These are phyloP conservation scores for Arachnomyces sp. DNA, from an alignment of 2,329 filamentous ascomycete species.

Conservation along the genomic window DNA sequence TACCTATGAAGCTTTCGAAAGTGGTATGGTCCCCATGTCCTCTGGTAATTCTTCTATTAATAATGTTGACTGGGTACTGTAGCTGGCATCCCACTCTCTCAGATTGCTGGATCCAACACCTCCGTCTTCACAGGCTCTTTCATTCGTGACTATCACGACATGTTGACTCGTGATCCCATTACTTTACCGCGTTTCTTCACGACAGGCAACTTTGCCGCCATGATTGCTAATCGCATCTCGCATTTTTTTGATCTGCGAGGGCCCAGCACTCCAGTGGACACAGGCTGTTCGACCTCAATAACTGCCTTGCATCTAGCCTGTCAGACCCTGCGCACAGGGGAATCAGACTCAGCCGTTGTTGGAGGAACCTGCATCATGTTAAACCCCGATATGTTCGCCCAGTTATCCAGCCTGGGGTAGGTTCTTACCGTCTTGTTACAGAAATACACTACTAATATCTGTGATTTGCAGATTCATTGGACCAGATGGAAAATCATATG, in stretches of 20 bases:
- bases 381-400: too few species aligned
- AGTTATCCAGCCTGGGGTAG: too few species aligned
- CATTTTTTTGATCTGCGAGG: slow-evolving; percentile 22
- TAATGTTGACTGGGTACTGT: too few species aligned
- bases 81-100: too few species aligned
- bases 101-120: slow-evolving; percentile 6
- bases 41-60: too few species aligned
- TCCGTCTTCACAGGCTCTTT: slow-evolving; percentile 7
- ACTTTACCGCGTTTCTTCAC: slow-evolving; percentile 14
- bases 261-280: slow-evolving; percentile 20
- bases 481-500: slow-evolving; percentile 16
- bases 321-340: slow-evolving; percentile 57
- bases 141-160: slow-evolving; percentile 6
- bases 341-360: slow-evolving; percentile 65
- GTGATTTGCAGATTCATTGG: slow-evolving; percentile 47
- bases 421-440: too few species aligned
- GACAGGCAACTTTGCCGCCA: slow-evolving; percentile 15
- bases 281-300: slow-evolving; percentile 49
- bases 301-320: slow-evolving; percentile 58
- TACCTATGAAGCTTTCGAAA: slow-evolving; percentile 16
- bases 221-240: slow-evolving; percentile 22
- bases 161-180: slow-evolving; percentile 9
- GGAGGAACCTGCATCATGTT: slow-evolving; percentile 65
- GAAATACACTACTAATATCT: too few species aligned
- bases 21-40: slow-evolving; percentile 1